phyloP scores from a whole-genome alignment of 441 rosid species.

The Daphne laureola region DNA sequence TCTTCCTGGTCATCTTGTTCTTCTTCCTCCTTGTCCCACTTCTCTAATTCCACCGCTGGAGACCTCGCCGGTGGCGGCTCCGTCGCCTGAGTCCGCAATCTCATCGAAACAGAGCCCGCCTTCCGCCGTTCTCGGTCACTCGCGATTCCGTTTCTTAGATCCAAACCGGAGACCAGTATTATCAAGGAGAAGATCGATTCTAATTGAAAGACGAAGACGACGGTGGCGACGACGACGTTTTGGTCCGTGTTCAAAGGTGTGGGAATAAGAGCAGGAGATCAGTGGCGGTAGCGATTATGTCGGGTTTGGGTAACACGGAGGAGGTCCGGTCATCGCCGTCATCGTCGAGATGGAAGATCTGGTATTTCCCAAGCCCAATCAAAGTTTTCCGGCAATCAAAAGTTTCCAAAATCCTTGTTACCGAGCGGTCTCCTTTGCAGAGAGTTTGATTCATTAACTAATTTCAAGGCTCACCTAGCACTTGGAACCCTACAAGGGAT shows the following conservation, averaged over 20 bases:
- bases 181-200: constrained; percentile 7
- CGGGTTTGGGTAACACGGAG: constrained; percentile 15
- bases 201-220: constrained; percentile 4
- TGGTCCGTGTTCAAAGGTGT: constrained; percentile 16
- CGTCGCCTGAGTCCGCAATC: too few species aligned
- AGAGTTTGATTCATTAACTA: too few species aligned
- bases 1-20: constrained; percentile 24
- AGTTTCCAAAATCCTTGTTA: constrained; percentile 26
- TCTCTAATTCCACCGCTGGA: constrained; percentile 16
- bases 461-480: constrained; percentile 69
- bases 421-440: too few species aligned
- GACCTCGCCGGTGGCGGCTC: constrained; percentile 6
- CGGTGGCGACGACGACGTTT: constrained; percentile 7
- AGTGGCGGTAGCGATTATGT: constrained; percentile 14
- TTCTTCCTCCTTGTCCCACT: constrained; percentile 16
- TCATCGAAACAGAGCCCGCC: constrained; percentile 38
- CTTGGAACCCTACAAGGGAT: constrained; percentile 88
- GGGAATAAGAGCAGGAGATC: constrained; percentile 17
- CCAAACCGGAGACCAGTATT: constrained; percentile 14
- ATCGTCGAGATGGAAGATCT: constrained; percentile 24
- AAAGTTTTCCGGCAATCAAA: constrained; percentile 45
- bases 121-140: constrained; percentile 51
- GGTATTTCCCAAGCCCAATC: constrained; percentile 60
- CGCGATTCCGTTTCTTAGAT: constrained; percentile 36
- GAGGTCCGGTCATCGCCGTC: constrained; percentile 21